Evolutionary conservation across 352 stramenopile genomes (phyloP).

Genomic region (Phytophthora fragariaefolia): DNA sequence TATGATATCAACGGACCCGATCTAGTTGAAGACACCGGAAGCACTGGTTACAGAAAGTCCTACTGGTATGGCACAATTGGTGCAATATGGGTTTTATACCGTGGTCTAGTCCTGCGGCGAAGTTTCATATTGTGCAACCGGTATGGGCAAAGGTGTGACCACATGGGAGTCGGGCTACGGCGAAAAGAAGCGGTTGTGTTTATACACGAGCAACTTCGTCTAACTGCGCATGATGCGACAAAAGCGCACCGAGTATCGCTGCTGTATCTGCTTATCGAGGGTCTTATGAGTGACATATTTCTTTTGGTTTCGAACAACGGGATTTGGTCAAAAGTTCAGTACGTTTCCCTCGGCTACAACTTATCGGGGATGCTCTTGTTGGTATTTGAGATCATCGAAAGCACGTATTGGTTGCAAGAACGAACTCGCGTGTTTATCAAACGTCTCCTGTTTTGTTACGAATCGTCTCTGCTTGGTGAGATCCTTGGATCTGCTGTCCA

Average conservation of each 20-base stretch:
- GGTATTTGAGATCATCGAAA: constrained; percentile 23
- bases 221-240: constrained; percentile 14
- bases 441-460: constrained; percentile 32
- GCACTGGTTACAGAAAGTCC: constrained; percentile 7
- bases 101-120: constrained; percentile 13
- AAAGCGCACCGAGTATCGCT: constrained; percentile 19
- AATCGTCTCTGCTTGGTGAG: constrained; percentile 32
- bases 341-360: constrained; percentile 38
- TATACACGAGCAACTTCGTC: constrained; percentile 17
- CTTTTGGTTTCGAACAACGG: constrained; percentile 28
- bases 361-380: constrained; percentile 25
- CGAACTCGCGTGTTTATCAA: constrained; percentile 14
- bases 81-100: constrained; percentile 15
- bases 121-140: constrained; percentile 20
- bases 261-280: constrained; percentile 29
- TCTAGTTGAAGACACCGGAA: constrained; percentile 4
- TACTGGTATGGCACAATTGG: constrained; percentile 14
- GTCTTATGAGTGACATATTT: constrained; percentile 34
- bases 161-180: constrained; percentile 7
- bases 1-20: constrained; percentile 19
- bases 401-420: constrained; percentile 13
- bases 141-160: constrained; percentile 10
- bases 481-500: constrained; percentile 9
- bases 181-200: constrained; percentile 15
- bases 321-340: constrained; percentile 20